Evolutionary conservation across 2,329 filamentous ascomycete species (phyloP).

Genomic region (Paramyrothecium roridum): DNA sequence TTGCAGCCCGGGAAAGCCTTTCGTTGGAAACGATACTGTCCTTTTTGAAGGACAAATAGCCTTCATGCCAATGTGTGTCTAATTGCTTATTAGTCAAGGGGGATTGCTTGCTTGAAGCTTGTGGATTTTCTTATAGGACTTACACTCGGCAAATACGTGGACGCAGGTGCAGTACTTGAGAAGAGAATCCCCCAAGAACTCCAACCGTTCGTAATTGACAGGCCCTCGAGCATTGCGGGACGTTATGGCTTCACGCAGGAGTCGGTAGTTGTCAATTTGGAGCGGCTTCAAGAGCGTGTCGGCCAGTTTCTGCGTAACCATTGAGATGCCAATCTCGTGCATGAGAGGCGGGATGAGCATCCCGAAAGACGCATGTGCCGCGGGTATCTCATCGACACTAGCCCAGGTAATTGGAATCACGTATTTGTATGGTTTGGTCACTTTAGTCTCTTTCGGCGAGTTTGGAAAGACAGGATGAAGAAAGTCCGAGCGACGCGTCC

Average conservation of each 20-base stretch:
- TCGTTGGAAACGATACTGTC: constrained; percentile 71
- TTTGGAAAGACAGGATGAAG: constrained; percentile 38
- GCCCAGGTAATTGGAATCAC: constrained; percentile 47
- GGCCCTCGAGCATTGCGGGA: constrained; percentile 57
- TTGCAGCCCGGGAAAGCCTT: constrained; percentile 63
- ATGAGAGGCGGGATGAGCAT: constrained; percentile 71
- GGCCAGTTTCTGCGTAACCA: constrained; percentile 60
- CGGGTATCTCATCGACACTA: constrained; percentile 43
- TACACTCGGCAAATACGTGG: constrained; percentile 56
- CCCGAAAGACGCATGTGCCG: constrained; percentile 44
- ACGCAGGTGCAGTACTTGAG: constrained; percentile 72
- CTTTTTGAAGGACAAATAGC: constrained; percentile 67
- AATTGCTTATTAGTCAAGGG: background rate
- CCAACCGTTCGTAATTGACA: constrained; percentile 76
- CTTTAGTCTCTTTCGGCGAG: constrained; percentile 12
- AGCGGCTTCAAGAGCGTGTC: constrained; percentile 33
- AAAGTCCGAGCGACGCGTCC: constrained; percentile 55
- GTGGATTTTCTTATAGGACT: constrained; percentile 22
- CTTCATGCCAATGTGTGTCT: constrained; percentile 72
- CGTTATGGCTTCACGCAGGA: constrained; percentile 68
- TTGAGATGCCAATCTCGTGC: constrained; percentile 61
- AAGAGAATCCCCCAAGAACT: constrained; percentile 83
- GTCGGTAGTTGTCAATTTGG: constrained; percentile 46
- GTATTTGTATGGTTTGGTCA: constrained; percentile 37
- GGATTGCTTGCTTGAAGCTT: background rate